A percentile compares a stretch with the other conserved stretches of the same genome.
Evolutionary conservation across 192 early-diverging fungal genomes (phyloP).

Genomic region (Gonapodya sp.): DNA sequence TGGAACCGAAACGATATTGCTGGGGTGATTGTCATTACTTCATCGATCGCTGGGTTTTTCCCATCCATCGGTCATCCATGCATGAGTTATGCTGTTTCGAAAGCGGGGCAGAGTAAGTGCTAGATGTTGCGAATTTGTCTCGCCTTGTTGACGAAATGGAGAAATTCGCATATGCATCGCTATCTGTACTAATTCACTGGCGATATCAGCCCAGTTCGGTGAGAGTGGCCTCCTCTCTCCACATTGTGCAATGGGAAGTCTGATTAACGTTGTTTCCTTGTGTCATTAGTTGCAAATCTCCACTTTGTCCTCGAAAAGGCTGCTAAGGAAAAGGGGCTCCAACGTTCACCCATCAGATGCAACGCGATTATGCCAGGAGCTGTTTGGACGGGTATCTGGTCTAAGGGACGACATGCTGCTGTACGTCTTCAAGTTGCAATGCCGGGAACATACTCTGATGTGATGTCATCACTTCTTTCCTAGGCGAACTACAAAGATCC

Average conservation of each 20-base stretch:
- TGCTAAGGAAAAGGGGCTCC: constrained; percentile 4
- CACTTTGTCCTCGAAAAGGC: neutral
- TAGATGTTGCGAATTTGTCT: too few species aligned
- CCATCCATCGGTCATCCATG: constrained; percentile 2
- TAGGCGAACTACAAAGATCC: neutral
- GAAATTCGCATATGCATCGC: too few species aligned
- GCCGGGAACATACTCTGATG: neutral
- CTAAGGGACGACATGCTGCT: constrained; percentile 8
- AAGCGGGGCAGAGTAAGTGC: constrained; percentile 2
- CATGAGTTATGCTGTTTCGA: constrained; percentile 6
- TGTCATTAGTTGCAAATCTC: neutral
- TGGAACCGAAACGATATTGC: neutral
- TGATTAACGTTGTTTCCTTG: neutral
- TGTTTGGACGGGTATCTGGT: constrained; percentile 2
- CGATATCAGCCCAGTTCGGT: constrained; percentile 8
- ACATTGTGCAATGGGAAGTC: neutral
- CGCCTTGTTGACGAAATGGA: too few species aligned
- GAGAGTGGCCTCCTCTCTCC: neutral
- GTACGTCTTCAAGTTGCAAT: neutral
- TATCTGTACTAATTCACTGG: too few species aligned
- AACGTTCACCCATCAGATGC: neutral
- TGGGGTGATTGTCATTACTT: neutral
- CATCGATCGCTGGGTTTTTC: neutral
- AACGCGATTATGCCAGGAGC: constrained; percentile 4
- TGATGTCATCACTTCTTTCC: neutral